phyloP scores from a whole-genome alignment of 2,329 filamentous ascomycete species.

The Xylariaceae sp. region DNA sequence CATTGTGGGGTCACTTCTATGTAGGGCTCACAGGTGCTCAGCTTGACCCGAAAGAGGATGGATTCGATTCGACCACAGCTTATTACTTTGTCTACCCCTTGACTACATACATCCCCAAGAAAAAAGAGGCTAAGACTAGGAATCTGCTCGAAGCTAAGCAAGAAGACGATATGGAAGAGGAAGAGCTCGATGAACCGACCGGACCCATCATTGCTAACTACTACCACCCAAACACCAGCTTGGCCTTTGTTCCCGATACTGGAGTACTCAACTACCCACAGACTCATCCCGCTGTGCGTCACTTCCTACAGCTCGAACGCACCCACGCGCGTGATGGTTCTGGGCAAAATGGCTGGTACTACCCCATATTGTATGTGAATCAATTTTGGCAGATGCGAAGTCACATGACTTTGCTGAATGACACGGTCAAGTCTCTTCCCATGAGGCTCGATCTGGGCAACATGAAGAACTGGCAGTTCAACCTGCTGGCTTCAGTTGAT shows the following conservation, averaged over 20 bases:
- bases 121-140: slow-evolving; percentile 81
- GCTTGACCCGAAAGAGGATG: slow-evolving; percentile 68
- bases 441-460: slow-evolving; percentile 82
- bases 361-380: slow-evolving; percentile 85
- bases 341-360: slow-evolving; percentile 91
- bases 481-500: slow-evolving; percentile 77
- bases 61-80: slow-evolving; percentile 71
- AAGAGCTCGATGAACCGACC: slow-evolving; percentile 43
- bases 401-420: slow-evolving; percentile 89
- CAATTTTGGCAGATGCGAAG: slow-evolving; percentile 94
- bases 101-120: slow-evolving; percentile 87
- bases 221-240: slow-evolving; percentile 91
- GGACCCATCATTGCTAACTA: slow-evolving; percentile 76
- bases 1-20: slow-evolving; percentile 92
- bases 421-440: slow-evolving; percentile 77
- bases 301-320: slow-evolving; percentile 74
- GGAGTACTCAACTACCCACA: slow-evolving; percentile 64
- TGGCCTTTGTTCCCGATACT: slow-evolving; percentile 79
- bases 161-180: slow-evolving; percentile 42
- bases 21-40: slow-evolving; percentile 70
- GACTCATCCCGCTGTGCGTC: slow-evolving; percentile 69
- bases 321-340: slow-evolving; percentile 77
- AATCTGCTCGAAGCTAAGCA: slow-evolving; percentile 67
- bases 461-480: slow-evolving; percentile 85
- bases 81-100: slow-evolving; percentile 81